Evolutionary conservation across 768 basidiomycete genomes (phyloP), one percentile per base, ranked within the genome.

Genomic region (Termitomyces eurrhizus): DNA sequence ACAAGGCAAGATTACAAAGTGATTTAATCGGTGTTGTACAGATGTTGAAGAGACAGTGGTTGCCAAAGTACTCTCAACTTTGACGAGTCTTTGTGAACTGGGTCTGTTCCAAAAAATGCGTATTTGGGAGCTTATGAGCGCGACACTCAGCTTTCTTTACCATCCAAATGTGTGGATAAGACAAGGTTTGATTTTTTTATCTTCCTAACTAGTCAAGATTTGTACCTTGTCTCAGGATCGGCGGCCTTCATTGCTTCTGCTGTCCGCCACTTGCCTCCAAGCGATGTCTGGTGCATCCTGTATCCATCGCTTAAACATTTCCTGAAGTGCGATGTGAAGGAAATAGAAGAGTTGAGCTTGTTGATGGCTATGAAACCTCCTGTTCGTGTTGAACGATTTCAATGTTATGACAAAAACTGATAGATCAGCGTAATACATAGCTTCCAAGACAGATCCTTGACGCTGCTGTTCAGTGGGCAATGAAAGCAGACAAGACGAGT

Each of bases 101-200:
- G 92, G 93, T 0, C 74, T 98, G 3, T 92, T 98, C 73, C 88
- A 90, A 72, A 94, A 93, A 73, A 92, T 93, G 86, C 84, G 91
- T n/a, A 87, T 97, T 60, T 98, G 97, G 95, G 97, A 98, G 66
- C 78, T 98, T 39, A 92, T 96, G 86, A 90, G 89, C 56, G 87
- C 88, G 0, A 88, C 89, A 0, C 75, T 94, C 35, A 92, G 92
- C 1, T 95, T 98, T 72, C 75, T 98, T 54, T 96, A 93, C 65
- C 97, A 99, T 71, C 96, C 97, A 0, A 95, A 97, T 70, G 75
- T 87, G 24, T 98, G 96, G 96, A 92, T 98, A 71, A 81, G 95
- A 59, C 93, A 98, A 82, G 92, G 95, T 89, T 33, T n/a, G 73
- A 58, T 7, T 44, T 52, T 36, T 24, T 51, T 42, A 7, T 37